A percentile compares a stretch with the other conserved stretches of the same genome.
Conservation (phyloP, 2,329 filamentous ascomycete genomes). For the Arachnomyces sp. region DNA sequence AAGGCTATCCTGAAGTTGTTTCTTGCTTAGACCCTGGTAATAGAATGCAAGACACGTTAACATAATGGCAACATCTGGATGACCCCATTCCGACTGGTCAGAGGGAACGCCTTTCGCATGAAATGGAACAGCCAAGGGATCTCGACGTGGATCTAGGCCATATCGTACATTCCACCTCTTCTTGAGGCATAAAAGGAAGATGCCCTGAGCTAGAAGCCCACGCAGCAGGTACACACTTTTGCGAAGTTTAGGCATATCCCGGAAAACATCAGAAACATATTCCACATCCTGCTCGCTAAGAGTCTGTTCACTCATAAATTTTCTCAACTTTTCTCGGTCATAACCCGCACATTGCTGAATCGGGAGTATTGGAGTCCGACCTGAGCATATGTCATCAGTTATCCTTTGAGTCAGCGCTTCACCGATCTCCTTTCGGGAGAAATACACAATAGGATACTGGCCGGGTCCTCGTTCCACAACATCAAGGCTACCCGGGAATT, state of each 20-base stretch:
- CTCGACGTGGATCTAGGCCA: conserved; percentile 39
- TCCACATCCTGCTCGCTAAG: too few relatives aligned
- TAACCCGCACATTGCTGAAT: conserved; percentile 7
- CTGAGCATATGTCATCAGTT: conserved; percentile 32
- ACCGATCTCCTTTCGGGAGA: conserved; percentile 44
- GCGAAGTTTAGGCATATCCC: too few relatives aligned
- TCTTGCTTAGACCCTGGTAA: conserved; percentile 42
- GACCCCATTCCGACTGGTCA: conserved; percentile 49
- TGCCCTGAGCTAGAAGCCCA: conserved; percentile 44
- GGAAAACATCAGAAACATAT: too few relatives aligned
- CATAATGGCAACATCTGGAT: conserved; percentile 46
- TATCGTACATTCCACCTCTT: conserved; percentile 58
- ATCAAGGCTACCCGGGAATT: conserved; percentile 8
- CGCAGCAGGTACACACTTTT: conserved; percentile 11
- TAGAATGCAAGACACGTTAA: conserved; percentile 48
- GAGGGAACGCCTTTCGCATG: conserved; percentile 48
- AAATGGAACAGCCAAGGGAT: conserved; percentile 47
- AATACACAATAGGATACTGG: conserved; percentile 50
- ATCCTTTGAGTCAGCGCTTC: conserved; percentile 36
- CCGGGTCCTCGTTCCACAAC: conserved; percentile 25
- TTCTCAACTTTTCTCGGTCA: conserved; percentile 4
- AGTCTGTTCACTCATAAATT: conserved; percentile 10
- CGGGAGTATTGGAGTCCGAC: conserved; percentile 21
- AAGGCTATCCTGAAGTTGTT: conserved; percentile 41
- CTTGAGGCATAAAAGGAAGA: conserved; percentile 44